Percentiles rank a stretch among this genome's conserved stretches.
Conservation (phyloP, 306 rosid species). For the Senna siamea region DNA sequence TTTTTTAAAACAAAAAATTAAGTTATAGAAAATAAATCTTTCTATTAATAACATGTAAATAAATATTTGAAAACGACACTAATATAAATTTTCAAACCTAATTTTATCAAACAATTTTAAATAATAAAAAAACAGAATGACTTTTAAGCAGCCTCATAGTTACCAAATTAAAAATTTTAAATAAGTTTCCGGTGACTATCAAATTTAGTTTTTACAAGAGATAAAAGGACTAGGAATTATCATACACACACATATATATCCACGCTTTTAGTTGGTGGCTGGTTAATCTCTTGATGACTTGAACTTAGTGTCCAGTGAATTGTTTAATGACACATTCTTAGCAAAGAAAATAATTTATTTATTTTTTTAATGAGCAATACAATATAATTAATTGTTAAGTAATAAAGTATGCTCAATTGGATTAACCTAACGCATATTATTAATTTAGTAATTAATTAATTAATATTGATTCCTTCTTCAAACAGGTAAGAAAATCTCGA, state of each 20-base stretch:
- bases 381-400: slow-evolving; percentile 3
- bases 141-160: too few relatives aligned
- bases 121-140: too few relatives aligned
- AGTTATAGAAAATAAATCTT: too few relatives aligned
- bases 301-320: slow-evolving; percentile 20
- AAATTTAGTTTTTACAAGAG: not conserved
- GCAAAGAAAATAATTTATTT: too few relatives aligned
- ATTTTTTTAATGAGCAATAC: not conserved
- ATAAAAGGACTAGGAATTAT: not conserved
- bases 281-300: slow-evolving; percentile 1
- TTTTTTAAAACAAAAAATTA: too few relatives aligned
- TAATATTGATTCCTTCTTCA: slow-evolving; percentile 28
- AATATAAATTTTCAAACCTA: too few relatives aligned
- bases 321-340: slow-evolving; percentile 3
- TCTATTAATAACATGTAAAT: too few relatives aligned
- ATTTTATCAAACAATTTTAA: too few relatives aligned
- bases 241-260: not conserved
- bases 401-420: slow-evolving; percentile 13
- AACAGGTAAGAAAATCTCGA: slow-evolving; percentile 39
- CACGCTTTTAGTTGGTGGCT: not conserved
- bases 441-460: not conserved
- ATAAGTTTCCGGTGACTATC: too few relatives aligned
- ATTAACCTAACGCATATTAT: not conserved
- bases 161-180: too few relatives aligned
- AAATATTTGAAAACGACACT: too few relatives aligned